Conservation (phyloP, 495 filamentous ascomycete species). For the Hyaloscypha finlandica region DNA sequence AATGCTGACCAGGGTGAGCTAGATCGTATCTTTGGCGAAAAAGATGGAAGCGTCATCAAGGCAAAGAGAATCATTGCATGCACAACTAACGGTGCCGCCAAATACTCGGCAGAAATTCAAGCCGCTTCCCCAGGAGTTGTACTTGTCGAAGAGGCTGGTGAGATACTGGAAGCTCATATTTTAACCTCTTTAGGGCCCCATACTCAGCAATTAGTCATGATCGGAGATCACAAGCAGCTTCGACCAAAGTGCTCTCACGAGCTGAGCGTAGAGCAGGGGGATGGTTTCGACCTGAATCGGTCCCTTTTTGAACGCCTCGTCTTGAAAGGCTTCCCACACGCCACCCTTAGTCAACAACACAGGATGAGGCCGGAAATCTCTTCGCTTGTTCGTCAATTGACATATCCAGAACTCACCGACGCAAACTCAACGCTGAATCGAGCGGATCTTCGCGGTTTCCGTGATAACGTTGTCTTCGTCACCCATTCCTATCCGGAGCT, state of each 20-base stretch:
- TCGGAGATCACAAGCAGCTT: slow-evolving; percentile 79
- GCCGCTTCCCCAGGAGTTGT: slow-evolving; percentile 54
- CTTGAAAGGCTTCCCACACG: slow-evolving; percentile 52
- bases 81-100: slow-evolving; percentile 76
- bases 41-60: slow-evolving; percentile 46
- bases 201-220: slow-evolving; percentile 69
- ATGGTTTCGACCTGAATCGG: slow-evolving; percentile 66
- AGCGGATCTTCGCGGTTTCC: slow-evolving; percentile 57
- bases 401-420: slow-evolving; percentile 67
- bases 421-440: slow-evolving; percentile 51
- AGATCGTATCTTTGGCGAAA: slow-evolving; percentile 45
- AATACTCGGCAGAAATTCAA: slow-evolving; percentile 54
- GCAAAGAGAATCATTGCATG: slow-evolving; percentile 68
- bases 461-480: slow-evolving; percentile 64
- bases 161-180: slow-evolving; percentile 74
- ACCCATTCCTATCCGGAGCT: slow-evolving; percentile 60
- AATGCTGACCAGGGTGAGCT: slow-evolving; percentile 46
- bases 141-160: slow-evolving; percentile 78
- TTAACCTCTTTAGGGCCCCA: slow-evolving; percentile 59
- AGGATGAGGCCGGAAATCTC: slow-evolving; percentile 76
- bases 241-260: slow-evolving; percentile 55
- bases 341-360: slow-evolving; percentile 62
- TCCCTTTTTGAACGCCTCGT: slow-evolving; percentile 76
- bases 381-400: slow-evolving; percentile 53
- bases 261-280: slow-evolving; percentile 65